Base-by-base conservation (phyloP, 306 rosid species). In the Ziziphus jujuba region DNA sequence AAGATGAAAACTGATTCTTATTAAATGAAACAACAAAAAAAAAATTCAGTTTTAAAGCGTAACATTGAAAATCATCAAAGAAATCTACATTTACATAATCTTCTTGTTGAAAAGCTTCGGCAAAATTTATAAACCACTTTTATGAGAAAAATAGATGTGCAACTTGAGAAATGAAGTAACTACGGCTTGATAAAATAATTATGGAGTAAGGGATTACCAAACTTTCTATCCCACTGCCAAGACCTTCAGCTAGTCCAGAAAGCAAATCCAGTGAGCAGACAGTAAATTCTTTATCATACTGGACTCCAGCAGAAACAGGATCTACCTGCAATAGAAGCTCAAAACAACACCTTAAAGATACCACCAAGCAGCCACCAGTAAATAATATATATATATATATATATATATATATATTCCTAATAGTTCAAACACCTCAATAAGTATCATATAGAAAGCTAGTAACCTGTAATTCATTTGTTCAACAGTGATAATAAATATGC, bases 161-260 rank as follows among this genome's bases (percentile, higher is more conserved):
- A 40, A 8, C 17, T 69, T 33, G 69, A 63, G 14, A 34, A 66
- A 63, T 76, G 16, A 60, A 63, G 62, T 14, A 74, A 35, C 73
- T 22, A 52, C 70, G 82, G 38, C 31, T 44, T 3, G n/a, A 51
- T 50, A 63, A 59, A 63, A 43, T 38, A 72, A 55, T 55, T 81
- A 54, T 25, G 13, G 72, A 59, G 50, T 44, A 75, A 67, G 54
- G 45, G 59, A 35, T 28, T 93, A 95, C 99, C 99, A 95, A 77
- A 71, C 97, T 95, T 86, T 95, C 97, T 72, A 95, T 77, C 78
- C 97, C 99, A 72, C 97, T 87, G 75, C 99, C 99, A 77, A 91
- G 99, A 79, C 97, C 99, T 80, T 95, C 99, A 31, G 95, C 79
- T 54, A 95, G 92, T 80, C 99, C 99, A 64, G 99, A 95, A 63